phyloP scores from a whole-genome alignment of 495 filamentous ascomycete genomes.

The Apodospora peruviana region DNA sequence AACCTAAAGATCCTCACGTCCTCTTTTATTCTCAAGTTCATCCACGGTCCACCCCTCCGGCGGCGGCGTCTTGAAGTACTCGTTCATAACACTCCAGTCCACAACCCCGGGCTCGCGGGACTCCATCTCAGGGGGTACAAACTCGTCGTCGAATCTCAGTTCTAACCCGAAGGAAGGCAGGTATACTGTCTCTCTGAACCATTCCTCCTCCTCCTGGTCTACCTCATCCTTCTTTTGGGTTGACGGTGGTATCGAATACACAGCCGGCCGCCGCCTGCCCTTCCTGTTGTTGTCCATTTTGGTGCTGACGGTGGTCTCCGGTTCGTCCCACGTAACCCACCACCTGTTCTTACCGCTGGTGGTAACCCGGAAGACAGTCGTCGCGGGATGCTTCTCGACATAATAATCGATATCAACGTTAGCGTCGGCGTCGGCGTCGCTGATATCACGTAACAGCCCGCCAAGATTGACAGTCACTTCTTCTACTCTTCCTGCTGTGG shows the following conservation, averaged over 20 bases:
- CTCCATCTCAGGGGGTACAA: slow-evolving; percentile 22
- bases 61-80: slow-evolving; percentile 12
- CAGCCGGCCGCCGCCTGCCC: too few relatives aligned
- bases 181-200: background rate
- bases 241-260: background rate
- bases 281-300: background rate
- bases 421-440: too few relatives aligned
- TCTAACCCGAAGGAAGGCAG: background rate
- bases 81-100: slow-evolving; percentile 27
- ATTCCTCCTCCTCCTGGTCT: background rate
- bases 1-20: background rate
- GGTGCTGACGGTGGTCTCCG: background rate
- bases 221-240: background rate
- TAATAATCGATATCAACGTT: too few relatives aligned
- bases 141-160: slow-evolving; percentile 15
- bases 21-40: background rate
- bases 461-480: background rate
- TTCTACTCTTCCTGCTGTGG: background rate
- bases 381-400: too few relatives aligned
- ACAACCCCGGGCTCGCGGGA: slow-evolving; percentile 24
- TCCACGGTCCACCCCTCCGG: slow-evolving; percentile 8
- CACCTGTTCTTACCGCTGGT: background rate
- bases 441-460: background rate
- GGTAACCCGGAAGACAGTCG: too few relatives aligned
- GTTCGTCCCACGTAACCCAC: background rate